These are phyloP conservation scores for Diplodia sapinea DNA, from an alignment of 2,329 filamentous ascomycete species.

Conservation along the genomic window DNA sequence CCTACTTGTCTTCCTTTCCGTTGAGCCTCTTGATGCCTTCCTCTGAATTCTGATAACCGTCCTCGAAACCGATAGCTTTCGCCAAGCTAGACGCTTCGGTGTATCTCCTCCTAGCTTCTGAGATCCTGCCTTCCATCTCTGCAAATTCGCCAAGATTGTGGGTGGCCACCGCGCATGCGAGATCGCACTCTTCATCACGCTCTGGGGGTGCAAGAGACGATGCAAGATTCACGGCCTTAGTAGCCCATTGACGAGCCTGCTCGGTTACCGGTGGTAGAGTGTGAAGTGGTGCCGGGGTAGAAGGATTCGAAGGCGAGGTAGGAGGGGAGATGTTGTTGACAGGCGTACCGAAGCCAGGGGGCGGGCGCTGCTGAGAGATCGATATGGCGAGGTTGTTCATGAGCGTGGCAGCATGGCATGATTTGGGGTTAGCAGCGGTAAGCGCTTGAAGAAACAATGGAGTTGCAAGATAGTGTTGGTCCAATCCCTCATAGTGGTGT, in stretches of 20 bases:
- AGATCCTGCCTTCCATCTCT: conserved; percentile 70
- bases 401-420: conserved; percentile 80
- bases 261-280: conserved; percentile 61
- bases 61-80: conserved; percentile 54
- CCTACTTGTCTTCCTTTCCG: conserved; percentile 19
- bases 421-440: conserved; percentile 65
- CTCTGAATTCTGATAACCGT: conserved; percentile 52
- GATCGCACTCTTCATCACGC: conserved; percentile 79
- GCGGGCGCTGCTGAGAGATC: conserved; percentile 66
- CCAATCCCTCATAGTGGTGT: conserved; percentile 74
- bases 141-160: conserved; percentile 87
- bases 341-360: conserved; percentile 1
- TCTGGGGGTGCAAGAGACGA: conserved; percentile 68
- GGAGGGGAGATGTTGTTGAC: not conserved
- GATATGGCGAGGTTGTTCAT: conserved; percentile 84
- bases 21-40: conserved; percentile 48
- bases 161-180: conserved; percentile 81
- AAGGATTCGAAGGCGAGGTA: conserved; percentile 46
- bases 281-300: conserved; percentile 43
- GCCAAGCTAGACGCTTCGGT: conserved; percentile 68
- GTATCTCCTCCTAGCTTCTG: conserved; percentile 71
- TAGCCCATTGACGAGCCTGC: conserved; percentile 77
- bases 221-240: conserved; percentile 73
- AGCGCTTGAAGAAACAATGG: conserved; percentile 88
- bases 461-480: conserved; percentile 79